These are phyloP conservation scores for Astrocystis sublimbata DNA, from an alignment of 495 filamentous ascomycete genomes.

Conservation along the genomic window DNA sequence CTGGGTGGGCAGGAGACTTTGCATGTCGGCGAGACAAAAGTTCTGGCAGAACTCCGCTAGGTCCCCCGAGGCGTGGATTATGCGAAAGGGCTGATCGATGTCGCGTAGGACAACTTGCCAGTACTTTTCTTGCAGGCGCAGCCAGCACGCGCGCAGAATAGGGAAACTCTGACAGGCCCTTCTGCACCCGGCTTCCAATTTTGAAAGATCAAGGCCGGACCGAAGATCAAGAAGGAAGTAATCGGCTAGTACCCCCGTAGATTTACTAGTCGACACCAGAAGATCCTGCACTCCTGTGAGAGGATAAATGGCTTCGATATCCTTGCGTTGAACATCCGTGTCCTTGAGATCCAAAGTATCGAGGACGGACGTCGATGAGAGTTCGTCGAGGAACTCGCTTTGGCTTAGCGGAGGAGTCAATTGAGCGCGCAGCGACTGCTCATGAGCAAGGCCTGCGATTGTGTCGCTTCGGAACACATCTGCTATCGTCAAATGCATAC, in stretches of 20 bases:
- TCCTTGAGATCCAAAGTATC: not conserved
- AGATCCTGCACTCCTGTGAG: slow-evolving; percentile 5
- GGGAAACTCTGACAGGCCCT: slow-evolving; percentile 52
- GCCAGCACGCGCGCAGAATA: slow-evolving; percentile 64
- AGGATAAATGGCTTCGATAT: slow-evolving; percentile 6
- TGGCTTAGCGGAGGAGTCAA: too few species aligned
- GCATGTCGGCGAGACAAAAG: slow-evolving; percentile 40
- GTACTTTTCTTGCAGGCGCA: slow-evolving; percentile 53
- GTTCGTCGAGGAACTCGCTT: not conserved
- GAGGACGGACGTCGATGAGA: not conserved
- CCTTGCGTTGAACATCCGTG: not conserved
- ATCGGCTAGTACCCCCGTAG: slow-evolving; percentile 33
- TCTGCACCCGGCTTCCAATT: slow-evolving; percentile 45
- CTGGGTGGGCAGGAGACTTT: slow-evolving; percentile 49
- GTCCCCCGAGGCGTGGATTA: slow-evolving; percentile 35
- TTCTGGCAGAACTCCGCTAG: not conserved
- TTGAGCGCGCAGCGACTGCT: not conserved
- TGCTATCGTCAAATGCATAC: slow-evolving; percentile 18
- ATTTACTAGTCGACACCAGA: not conserved
- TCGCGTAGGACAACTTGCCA: slow-evolving; percentile 63
- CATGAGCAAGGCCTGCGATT: not conserved
- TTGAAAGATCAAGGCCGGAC: slow-evolving; percentile 47
- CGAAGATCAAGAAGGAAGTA: slow-evolving; percentile 59
- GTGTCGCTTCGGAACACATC: slow-evolving; percentile 7
- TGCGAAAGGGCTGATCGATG: slow-evolving; percentile 50